A percentile compares a stretch with the other conserved stretches of the same genome.
Evolutionary conservation across 2,329 filamentous ascomycete genomes (phyloP).

Genomic region (Aspergillus fumigatus): DNA sequence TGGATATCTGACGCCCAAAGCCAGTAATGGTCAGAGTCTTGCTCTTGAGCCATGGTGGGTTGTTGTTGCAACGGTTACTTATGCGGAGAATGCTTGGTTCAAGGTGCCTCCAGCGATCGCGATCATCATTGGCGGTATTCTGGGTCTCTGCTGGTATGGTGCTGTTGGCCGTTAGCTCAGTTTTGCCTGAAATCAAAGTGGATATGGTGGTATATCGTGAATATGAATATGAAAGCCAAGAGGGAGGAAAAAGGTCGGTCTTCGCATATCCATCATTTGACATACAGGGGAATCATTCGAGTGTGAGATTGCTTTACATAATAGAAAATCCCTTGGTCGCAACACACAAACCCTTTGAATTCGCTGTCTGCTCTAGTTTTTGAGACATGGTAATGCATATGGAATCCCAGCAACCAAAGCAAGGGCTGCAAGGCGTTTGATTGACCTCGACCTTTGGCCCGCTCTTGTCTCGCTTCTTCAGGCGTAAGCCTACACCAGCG

Average conservation of each 20-base stretch:
- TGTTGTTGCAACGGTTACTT: conserved; percentile 51
- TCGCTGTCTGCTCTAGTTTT: background rate
- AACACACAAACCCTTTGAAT: background rate
- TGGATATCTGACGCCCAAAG: conserved; percentile 52
- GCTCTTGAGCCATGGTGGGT: conserved; percentile 61
- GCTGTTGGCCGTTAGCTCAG: conserved; percentile 27
- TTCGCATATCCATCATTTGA: background rate
- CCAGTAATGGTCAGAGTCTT: conserved; percentile 49
- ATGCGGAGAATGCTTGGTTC: conserved; percentile 48
- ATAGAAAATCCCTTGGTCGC: background rate
- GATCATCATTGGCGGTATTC: conserved; percentile 44
- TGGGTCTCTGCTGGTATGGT: conserved; percentile 47
- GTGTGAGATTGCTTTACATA: background rate
- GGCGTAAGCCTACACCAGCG: background rate
- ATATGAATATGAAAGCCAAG: background rate
- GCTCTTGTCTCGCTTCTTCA: background rate
- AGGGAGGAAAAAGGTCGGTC: background rate
- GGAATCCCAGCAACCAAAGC: background rate
- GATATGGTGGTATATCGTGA: background rate
- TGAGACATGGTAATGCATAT: background rate
- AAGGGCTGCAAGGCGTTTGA: background rate
- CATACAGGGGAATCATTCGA: background rate
- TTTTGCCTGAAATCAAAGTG: background rate
- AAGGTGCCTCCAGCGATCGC: conserved; percentile 40
- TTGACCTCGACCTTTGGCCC: background rate